Conservation (phyloP, 257 asterid genomes). For the Ehretia macrophylla region DNA sequence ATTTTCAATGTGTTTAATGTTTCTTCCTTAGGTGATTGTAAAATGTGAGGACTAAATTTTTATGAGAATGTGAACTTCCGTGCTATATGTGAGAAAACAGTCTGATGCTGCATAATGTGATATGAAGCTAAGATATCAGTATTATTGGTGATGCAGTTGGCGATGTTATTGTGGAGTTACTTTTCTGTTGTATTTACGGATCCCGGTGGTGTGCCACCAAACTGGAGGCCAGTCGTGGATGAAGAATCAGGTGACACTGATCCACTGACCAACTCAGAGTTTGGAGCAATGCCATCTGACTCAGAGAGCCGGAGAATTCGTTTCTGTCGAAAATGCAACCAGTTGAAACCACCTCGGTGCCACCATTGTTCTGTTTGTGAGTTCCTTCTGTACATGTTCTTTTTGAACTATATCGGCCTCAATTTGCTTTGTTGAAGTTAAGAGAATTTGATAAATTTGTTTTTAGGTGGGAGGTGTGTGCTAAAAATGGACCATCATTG, state of each 20-base stretch:
- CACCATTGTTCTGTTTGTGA: conserved; percentile 99
- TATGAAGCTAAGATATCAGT: neutral
- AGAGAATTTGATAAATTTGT: conserved; percentile 5
- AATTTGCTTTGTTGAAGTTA: conserved; percentile 14
- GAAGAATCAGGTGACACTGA: conserved; percentile 86
- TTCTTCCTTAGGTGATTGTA: no score
- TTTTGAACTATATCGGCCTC: conserved; percentile 10
- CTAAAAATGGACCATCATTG: conserved; percentile 99
- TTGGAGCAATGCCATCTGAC: conserved; percentile 37
- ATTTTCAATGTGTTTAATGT: no score
- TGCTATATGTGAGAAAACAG: no score
- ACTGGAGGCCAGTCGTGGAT: conserved; percentile 82
- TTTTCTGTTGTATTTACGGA: conserved; percentile 94
- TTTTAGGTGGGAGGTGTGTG: conserved; percentile 92
- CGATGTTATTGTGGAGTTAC: conserved; percentile 94
- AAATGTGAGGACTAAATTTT: no score
- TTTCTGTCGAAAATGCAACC: conserved; percentile 90
- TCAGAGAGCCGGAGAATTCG: conserved; percentile 55
- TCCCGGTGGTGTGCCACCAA: conserved; percentile 88
- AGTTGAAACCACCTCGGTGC: conserved; percentile 96
- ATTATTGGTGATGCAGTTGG: conserved; percentile 51
- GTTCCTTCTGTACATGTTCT: conserved; percentile 34
- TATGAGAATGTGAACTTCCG: no score
- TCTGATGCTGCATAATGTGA: no score
- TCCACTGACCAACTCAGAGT: conserved; percentile 64